phyloP scores from a whole-genome alignment of 805 yeast genomes.

The Teunomyces kruisii region DNA sequence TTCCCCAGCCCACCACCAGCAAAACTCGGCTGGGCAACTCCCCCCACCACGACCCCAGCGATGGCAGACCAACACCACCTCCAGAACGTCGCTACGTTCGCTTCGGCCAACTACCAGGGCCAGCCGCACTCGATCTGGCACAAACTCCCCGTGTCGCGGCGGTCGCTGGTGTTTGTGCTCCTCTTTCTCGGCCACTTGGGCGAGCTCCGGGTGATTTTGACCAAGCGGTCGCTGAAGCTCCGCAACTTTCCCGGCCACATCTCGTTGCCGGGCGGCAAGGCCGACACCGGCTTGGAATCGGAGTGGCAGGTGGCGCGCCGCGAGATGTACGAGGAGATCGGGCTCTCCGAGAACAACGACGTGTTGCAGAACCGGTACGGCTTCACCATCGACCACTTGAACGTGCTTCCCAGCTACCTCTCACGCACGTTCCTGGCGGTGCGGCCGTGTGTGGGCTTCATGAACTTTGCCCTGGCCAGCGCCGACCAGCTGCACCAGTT shows the following conservation, averaged over 20 bases:
- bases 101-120: conserved; percentile 32
- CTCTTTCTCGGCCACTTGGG: conserved; percentile 72
- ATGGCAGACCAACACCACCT: conserved; percentile 20
- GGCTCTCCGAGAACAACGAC: conserved; percentile 53
- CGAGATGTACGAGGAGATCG: conserved; percentile 87
- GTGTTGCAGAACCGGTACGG: conserved; percentile 47
- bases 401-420: conserved; percentile 72
- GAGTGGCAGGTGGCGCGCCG: conserved; percentile 77
- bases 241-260: conserved; percentile 84
- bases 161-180: conserved; percentile 78
- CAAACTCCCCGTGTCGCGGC: conserved; percentile 58
- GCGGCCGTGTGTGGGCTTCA: conserved; percentile 71
- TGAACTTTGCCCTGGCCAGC: conserved; percentile 39
- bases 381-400: conserved; percentile 58
- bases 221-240: conserved; percentile 70
- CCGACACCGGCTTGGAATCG: conserved; percentile 64
- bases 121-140: conserved; percentile 54
- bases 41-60: too few species aligned
- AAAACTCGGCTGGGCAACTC: too few species aligned
- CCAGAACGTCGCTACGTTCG: conserved; percentile 31
- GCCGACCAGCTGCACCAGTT: too few species aligned
- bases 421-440: conserved; percentile 83
- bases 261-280: conserved; percentile 92
- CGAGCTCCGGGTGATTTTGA: conserved; percentile 74
- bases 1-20: too few species aligned